phyloP scores from a whole-genome alignment of 495 filamentous ascomycete species.

The Penicillium mononematosum region DNA sequence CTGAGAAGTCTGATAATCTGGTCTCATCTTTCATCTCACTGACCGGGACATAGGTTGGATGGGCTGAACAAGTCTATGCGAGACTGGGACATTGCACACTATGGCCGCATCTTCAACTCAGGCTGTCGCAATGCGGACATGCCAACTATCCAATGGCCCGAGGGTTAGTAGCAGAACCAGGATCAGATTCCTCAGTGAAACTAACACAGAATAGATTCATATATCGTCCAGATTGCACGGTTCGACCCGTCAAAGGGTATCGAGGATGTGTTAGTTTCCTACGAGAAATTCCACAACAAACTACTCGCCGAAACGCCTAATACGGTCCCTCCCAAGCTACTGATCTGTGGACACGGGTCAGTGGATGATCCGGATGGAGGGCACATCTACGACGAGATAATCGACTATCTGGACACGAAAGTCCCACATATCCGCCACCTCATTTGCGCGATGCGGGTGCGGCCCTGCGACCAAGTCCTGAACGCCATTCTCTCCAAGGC shows the following conservation, averaged over 20 bases:
- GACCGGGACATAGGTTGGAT: slow-evolving; percentile 59
- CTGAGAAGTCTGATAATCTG: background rate
- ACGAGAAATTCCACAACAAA: slow-evolving; percentile 66
- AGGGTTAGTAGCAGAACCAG: slow-evolving; percentile 36
- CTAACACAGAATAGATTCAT: slow-evolving; percentile 50
- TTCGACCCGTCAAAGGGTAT: slow-evolving; percentile 91
- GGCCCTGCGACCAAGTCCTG: slow-evolving; percentile 76
- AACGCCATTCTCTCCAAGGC: slow-evolving; percentile 77
- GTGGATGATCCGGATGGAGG: slow-evolving; percentile 83
- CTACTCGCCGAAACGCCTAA: slow-evolving; percentile 46
- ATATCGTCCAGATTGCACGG: slow-evolving; percentile 79
- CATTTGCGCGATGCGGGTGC: slow-evolving; percentile 74
- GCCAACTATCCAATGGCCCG: slow-evolving; percentile 65
- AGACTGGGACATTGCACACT: slow-evolving; percentile 72
- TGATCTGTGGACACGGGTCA: slow-evolving; percentile 77
- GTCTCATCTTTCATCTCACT: slow-evolving; percentile 9
- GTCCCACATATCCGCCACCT: slow-evolving; percentile 52
- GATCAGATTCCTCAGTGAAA: too few species aligned
- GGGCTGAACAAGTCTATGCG: slow-evolving; percentile 79
- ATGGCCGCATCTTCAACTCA: slow-evolving; percentile 70
- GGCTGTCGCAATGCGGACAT: slow-evolving; percentile 55
- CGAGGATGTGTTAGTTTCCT: slow-evolving; percentile 73
- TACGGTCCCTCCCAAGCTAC: slow-evolving; percentile 64
- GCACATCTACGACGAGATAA: slow-evolving; percentile 67
- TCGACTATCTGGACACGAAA: slow-evolving; percentile 60